Percentiles rank a stretch among this genome's conserved stretches.
phyloP scores from a whole-genome alignment of 176 grass and related monocot genomes.

The Phyllostachys edulis region DNA sequence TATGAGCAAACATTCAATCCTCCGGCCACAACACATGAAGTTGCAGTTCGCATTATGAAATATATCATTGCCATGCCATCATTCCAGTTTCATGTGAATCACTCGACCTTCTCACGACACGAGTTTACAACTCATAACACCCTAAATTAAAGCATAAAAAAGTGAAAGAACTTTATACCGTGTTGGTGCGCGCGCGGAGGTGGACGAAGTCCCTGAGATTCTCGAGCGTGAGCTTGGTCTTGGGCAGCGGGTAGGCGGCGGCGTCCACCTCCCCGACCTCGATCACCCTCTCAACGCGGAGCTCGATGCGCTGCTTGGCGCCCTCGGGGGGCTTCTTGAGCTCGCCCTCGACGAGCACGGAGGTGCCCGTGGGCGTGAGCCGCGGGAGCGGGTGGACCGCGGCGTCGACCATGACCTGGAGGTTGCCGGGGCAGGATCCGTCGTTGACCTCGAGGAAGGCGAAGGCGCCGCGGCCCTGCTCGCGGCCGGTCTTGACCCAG shows the following conservation, averaged over 20 bases:
- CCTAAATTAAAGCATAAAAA: neutral
- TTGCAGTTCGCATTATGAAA: neutral
- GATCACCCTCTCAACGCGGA: constrained; percentile 60
- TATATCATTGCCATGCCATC: neutral
- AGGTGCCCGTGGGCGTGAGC: constrained; percentile 77
- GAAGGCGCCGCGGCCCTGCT: constrained; percentile 68
- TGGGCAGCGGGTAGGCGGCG: constrained; percentile 74
- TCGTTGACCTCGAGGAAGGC: constrained; percentile 93
- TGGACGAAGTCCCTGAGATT: constrained; percentile 76
- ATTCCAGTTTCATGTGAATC: neutral
- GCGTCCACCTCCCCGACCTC: constrained; percentile 78
- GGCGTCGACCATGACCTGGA: constrained; percentile 75
- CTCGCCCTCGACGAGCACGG: constrained; percentile 74
- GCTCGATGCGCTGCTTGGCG: constrained; percentile 76
- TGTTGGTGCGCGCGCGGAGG: constrained; percentile 81
- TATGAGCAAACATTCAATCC: neutral
- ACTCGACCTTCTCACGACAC: neutral
- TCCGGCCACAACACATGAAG: neutral
- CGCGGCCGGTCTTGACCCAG: constrained; percentile 75
- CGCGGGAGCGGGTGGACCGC: constrained; percentile 50
- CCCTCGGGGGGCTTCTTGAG: constrained; percentile 76
- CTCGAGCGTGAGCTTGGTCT: constrained; percentile 78
- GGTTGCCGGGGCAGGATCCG: constrained; percentile 72
- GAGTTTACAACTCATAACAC: no score
- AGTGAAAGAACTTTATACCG: constrained; percentile 35